Conservation (phyloP, 2,329 filamentous ascomycete genomes). For the Dothideomycetes sp. region DNA sequence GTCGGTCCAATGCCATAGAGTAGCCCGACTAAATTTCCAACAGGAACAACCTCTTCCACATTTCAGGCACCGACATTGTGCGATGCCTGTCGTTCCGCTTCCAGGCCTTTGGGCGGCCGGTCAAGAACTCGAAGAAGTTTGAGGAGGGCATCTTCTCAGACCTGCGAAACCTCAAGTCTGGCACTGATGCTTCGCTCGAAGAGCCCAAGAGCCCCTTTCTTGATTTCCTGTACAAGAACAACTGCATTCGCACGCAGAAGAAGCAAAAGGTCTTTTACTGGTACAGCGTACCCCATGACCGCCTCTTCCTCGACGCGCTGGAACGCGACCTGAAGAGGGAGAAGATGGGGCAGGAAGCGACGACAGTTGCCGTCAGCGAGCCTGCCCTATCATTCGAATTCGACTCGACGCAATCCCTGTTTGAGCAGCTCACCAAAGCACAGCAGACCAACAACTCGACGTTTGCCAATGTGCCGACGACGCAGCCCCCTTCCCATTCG, state of each 20-base stretch:
- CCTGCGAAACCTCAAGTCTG: conserved; percentile 93
- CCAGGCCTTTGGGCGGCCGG: conserved; percentile 93
- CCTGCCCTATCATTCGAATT: conserved; percentile 97
- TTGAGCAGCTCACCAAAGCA: conserved; percentile 97
- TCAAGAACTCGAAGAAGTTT: conserved; percentile 99
- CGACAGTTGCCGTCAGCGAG: conserved; percentile 91
- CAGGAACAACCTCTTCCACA: conserved; percentile 98
- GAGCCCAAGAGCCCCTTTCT: conserved; percentile 98
- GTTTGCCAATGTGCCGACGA: conserved; percentile 39
- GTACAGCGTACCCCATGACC: conserved; percentile 98
- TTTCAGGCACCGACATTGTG: conserved; percentile 97
- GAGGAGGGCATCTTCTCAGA: conserved; percentile 99
- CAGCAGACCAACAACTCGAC: conserved; percentile 98
- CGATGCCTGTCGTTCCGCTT: conserved; percentile 96
- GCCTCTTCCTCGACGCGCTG: conserved; percentile 91
- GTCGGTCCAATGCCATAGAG: not conserved
- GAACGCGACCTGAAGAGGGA: conserved; percentile 97
- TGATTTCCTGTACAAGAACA: conserved; percentile 99
- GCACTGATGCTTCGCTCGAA: conserved; percentile 93
- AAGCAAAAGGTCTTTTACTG: conserved; percentile 99
- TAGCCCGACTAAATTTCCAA: conserved; percentile 4
- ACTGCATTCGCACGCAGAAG: conserved; percentile 99
- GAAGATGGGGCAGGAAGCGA: conserved; percentile 98
- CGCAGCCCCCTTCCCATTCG: conserved; percentile 58
- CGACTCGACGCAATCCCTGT: conserved; percentile 96